Evolutionary conservation across 768 basidiomycete genomes (phyloP).

Genomic region (Russula sp.): DNA sequence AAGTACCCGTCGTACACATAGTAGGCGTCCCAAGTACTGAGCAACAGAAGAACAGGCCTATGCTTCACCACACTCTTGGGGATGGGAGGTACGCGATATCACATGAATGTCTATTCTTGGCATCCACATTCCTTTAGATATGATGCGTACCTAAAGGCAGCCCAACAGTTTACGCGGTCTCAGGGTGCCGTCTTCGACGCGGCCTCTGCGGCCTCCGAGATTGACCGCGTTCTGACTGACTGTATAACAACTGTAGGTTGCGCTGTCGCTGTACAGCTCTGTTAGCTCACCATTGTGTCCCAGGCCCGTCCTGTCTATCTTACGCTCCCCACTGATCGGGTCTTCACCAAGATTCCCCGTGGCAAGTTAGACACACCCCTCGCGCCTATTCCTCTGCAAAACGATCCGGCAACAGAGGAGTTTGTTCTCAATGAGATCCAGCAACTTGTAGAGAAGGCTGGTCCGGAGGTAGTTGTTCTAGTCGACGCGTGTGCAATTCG

Average conservation of each 20-base stretch:
- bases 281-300: background rate
- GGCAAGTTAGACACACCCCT: constrained; percentile 58
- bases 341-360: constrained; percentile 58
- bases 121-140: constrained; percentile 40
- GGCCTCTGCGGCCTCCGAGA: constrained; percentile 53
- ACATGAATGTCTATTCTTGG: background rate
- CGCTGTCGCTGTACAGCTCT: background rate
- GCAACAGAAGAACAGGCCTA: constrained; percentile 63
- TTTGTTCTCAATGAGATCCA: constrained; percentile 72
- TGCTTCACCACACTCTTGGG: constrained; percentile 87
- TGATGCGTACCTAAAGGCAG: constrained; percentile 72
- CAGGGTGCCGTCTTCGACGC: constrained; percentile 55
- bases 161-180: constrained; percentile 65
- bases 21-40: constrained; percentile 74
- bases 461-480: constrained; percentile 61
- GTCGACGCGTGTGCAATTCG: constrained; percentile 78
- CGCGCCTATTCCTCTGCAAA: constrained; percentile 41
- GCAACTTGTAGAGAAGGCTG: constrained; percentile 55
- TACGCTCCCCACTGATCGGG: constrained; percentile 79
- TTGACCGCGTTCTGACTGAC: constrained; percentile 72
- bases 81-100: constrained; percentile 54
- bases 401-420: constrained; percentile 52
- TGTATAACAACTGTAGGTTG: constrained; percentile 31
- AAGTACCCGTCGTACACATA: constrained; percentile 85
- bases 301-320: constrained; percentile 86